Conservation (phyloP, 306 rosid species). For the Glycyrrhiza uralensis region DNA sequence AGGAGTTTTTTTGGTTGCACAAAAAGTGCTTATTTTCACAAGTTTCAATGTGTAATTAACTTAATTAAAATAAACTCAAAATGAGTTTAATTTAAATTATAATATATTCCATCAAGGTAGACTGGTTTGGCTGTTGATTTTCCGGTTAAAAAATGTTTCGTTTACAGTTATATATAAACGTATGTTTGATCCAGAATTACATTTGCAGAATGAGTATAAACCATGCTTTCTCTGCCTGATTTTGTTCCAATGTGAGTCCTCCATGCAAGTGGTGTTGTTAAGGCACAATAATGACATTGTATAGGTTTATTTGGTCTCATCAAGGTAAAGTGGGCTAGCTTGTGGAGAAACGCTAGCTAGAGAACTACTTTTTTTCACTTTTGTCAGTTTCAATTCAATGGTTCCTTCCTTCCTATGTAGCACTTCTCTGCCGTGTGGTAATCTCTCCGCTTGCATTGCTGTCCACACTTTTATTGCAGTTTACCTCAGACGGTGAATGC, state of each 20-base stretch:
- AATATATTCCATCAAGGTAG: too few species aligned
- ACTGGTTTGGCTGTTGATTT: too few species aligned
- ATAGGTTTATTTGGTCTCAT: slow-evolving; percentile 9
- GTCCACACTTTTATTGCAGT: not conserved
- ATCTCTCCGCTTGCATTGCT: not conserved
- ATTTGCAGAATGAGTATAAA: too few species aligned
- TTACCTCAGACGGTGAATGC: not conserved
- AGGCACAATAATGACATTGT: not conserved
- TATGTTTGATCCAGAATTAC: too few species aligned
- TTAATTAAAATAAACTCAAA: too few species aligned
- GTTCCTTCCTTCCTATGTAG: slow-evolving; percentile 14
- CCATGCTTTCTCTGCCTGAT: not conserved
- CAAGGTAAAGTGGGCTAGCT: not conserved
- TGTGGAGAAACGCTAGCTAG: not conserved
- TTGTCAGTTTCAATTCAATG: slow-evolving; percentile 24
- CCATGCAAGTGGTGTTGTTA: not conserved
- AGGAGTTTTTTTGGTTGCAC: too few species aligned
- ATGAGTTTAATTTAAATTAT: too few species aligned
- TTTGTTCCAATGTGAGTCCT: not conserved
- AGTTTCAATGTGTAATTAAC: too few species aligned
- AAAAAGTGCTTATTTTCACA: too few species aligned
- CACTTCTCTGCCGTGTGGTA: not conserved
- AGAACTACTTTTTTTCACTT: slow-evolving; percentile 12
- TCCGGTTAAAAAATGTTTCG: too few species aligned
- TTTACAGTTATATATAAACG: too few species aligned